Evolutionary conservation across 2,329 filamentous ascomycete species (phyloP), one percentile per base, ranked within the genome.

Genomic region (Tolypocladium nubicola): DNA sequence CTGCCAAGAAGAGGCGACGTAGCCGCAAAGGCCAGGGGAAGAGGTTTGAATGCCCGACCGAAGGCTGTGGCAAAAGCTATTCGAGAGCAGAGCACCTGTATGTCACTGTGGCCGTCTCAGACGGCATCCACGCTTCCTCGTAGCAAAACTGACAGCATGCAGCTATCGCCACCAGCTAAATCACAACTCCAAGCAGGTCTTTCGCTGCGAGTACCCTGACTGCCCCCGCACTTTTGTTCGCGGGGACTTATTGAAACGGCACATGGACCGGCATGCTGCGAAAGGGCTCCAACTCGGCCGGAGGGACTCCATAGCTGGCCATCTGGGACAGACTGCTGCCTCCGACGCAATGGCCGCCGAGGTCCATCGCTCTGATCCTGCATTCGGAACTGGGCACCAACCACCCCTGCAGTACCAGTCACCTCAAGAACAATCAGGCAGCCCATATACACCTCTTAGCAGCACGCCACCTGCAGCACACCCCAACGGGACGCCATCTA

Each of bases 1-100:
- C 58, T 39, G 45, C 53, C 33, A 59, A 56, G 47, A 84, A 90
- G 72, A 77, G 87, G 58, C 76, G 87, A 63, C 76, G 88, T 57
- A 91, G 88, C 72, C 83, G 88, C 62, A 91, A 91, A 70, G 87
- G 87, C 3, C 75, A 90, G 45, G 88, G 91, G 70, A 92, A 91
- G 74, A 85, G 86, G 67, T 93, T 91, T 62, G 86, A 89, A 66
- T 99, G 94, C 69, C 86, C 88, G 6, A 84, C 90, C 59, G 86
- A 89, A 62, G 90, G 88, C 43, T 99, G 94, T 67, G 92, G 90
- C 45, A 99, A 97, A 78, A 95, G 88, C 69, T 99, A 99, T 71
- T 97, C 93, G 33, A 84, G 94, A 69, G 93, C 94, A 10, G 94
- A 97, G 74, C 94, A 99, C 76, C 78, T 99, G 76, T 97, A 83